A percentile compares a stretch with the other conserved stretches of the same genome.
Evolutionary conservation across 805 yeast genomes (phyloP).

Genomic region (Cyberlindnera xishuangbannaensis): DNA sequence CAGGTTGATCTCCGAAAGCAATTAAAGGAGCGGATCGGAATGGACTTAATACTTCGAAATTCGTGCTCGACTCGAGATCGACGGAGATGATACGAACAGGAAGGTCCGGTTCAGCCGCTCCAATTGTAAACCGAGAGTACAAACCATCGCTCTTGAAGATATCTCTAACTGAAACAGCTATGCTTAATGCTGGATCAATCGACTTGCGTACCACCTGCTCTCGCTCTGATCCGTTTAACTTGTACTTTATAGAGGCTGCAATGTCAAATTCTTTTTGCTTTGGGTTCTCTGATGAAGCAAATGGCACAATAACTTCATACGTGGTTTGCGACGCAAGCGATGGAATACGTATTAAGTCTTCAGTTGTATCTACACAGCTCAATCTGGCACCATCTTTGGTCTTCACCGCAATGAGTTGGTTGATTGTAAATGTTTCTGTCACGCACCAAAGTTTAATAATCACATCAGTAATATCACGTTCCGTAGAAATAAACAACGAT

Average conservation of each 20-base stretch:
- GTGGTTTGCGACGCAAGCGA: slow-evolving; percentile 4
- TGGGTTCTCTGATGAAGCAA: slow-evolving; percentile 20
- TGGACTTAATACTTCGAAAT: slow-evolving; percentile 30
- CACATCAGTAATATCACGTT: slow-evolving; percentile 4
- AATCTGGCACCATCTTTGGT: slow-evolving; percentile 1
- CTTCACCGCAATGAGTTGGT: slow-evolving; percentile 2
- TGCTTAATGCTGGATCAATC: slow-evolving; percentile 48
- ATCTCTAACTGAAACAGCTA: slow-evolving; percentile 79
- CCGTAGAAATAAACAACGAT: slow-evolving; percentile 14
- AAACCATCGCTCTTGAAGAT: slow-evolving; percentile 52
- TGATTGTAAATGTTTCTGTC: slow-evolving; percentile 1
- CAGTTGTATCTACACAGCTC: slow-evolving; percentile 1
- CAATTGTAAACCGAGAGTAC: slow-evolving; percentile 64
- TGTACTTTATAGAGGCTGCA: slow-evolving; percentile 12
- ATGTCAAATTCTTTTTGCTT: slow-evolving; percentile 10
- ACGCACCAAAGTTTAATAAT: slow-evolving; percentile 10
- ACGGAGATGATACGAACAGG: slow-evolving; percentile 53
- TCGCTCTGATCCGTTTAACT: slow-evolving; percentile 2
- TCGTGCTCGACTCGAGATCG: slow-evolving; percentile 30
- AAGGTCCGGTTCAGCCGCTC: slow-evolving; percentile 42
- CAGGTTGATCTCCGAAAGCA: slow-evolving; percentile 68
- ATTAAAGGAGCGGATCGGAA: slow-evolving; percentile 31
- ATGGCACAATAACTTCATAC: slow-evolving; percentile 30
- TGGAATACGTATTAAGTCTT: slow-evolving; percentile 2
- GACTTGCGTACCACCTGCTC: slow-evolving; percentile 20